A percentile compares a stretch with the other conserved stretches of the same genome.
These are phyloP conservation scores for Arthrocladium fulminans DNA, from an alignment of 2,329 filamentous ascomycete genomes.

Conservation along the genomic window DNA sequence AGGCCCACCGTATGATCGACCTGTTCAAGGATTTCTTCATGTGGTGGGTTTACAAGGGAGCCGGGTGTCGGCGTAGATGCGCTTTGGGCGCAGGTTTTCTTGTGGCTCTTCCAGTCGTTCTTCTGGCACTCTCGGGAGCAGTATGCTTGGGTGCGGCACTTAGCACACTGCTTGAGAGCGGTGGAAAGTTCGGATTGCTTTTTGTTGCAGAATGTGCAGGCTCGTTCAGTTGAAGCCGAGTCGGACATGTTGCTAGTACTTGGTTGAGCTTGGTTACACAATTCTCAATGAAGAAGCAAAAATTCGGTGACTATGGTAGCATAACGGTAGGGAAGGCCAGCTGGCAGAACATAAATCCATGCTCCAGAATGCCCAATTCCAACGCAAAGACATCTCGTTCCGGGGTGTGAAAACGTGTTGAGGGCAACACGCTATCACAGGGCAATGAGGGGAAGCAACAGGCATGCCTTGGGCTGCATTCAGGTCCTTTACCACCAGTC, in stretches of 20 bases:
- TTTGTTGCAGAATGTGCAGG: constrained; percentile 3
- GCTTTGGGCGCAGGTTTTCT: not conserved
- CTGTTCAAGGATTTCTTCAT: not conserved
- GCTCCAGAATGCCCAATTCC: too few species aligned
- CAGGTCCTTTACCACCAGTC: too few species aligned
- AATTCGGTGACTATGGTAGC: too few species aligned
- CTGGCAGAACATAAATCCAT: too few species aligned
- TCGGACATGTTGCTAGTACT: not conserved
- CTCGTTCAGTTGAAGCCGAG: not conserved
- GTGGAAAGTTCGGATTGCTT: constrained; percentile 1
- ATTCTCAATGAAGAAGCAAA: too few species aligned
- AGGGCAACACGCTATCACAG: too few species aligned
- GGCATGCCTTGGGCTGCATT: too few species aligned
- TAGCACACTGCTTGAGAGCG: not conserved
- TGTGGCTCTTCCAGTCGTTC: constrained; percentile 3
- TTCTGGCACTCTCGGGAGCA: constrained; percentile 7
- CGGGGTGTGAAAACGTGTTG: too few species aligned
- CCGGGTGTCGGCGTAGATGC: not conserved
- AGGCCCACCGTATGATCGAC: not conserved
- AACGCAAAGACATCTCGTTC: too few species aligned
- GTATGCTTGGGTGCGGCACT: constrained; percentile 1
- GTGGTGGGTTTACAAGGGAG: not conserved
- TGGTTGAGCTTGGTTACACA: not conserved
- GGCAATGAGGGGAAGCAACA: too few species aligned
- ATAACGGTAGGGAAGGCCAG: too few species aligned